These are phyloP conservation scores for Lachancea meyersii DNA, from an alignment of 805 yeast genomes.

Conservation along the genomic window DNA sequence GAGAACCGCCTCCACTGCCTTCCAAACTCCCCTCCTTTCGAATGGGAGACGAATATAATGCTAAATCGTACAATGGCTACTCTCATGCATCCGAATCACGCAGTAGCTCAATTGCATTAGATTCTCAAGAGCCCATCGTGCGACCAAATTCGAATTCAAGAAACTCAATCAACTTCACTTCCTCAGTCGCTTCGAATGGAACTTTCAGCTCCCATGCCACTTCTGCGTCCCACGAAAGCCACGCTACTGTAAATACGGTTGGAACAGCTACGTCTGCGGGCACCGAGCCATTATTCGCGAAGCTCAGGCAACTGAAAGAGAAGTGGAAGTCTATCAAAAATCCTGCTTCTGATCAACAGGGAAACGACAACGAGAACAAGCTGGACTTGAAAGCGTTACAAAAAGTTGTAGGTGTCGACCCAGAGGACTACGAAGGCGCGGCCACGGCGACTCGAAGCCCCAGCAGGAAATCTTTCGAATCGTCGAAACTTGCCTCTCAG, in stretches of 20 bases:
- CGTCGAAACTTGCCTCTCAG: constrained; percentile 11
- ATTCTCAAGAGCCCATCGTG: neutral
- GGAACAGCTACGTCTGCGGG: constrained; percentile 14
- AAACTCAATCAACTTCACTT: constrained; percentile 12
- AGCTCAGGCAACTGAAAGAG: constrained; percentile 30
- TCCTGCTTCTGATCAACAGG: constrained; percentile 17
- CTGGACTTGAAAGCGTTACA: constrained; percentile 34
- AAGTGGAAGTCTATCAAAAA: constrained; percentile 32
- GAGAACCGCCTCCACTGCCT: constrained; percentile 33
- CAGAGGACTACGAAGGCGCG: constrained; percentile 5
- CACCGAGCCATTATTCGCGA: constrained; percentile 32
- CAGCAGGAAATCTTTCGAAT: neutral
- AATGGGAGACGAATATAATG: neutral
- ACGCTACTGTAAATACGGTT: constrained; percentile 13
- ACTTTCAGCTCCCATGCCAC: constrained; percentile 22
- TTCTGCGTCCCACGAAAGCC: constrained; percentile 10
- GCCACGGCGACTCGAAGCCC: neutral
- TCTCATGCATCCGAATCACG: constrained; percentile 26
- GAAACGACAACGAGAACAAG: constrained; percentile 11
- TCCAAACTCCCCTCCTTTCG: constrained; percentile 13
- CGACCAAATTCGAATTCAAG: neutral
- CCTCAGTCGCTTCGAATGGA: constrained; percentile 24
- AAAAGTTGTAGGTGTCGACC: constrained; percentile 31
- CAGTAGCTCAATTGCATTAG: neutral
- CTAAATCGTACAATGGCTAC: constrained; percentile 9